These are phyloP conservation scores for Apodospora peruviana DNA, from an alignment of 495 filamentous ascomycete species.

Conservation along the genomic window DNA sequence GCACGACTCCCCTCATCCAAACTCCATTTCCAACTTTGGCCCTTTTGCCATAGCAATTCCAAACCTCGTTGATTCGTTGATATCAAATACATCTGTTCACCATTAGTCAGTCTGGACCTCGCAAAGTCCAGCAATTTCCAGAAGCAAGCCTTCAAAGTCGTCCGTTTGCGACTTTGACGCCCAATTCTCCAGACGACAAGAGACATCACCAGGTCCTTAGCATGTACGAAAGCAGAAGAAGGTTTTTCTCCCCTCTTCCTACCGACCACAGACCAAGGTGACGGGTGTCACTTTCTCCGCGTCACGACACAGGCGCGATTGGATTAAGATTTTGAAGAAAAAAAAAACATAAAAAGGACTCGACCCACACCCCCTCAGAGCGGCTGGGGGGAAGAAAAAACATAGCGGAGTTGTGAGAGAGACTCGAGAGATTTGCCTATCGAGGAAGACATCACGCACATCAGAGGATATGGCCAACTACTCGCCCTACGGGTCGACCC, in stretches of 20 bases:
- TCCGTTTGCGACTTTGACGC: constrained; percentile 26
- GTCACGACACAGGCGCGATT: constrained; percentile 44
- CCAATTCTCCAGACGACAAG: constrained; percentile 19
- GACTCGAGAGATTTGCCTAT: constrained; percentile 22
- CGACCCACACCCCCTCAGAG: constrained; percentile 12
- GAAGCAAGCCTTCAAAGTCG: constrained; percentile 23
- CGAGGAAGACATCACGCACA: constrained; percentile 27
- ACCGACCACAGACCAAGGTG: constrained; percentile 54
- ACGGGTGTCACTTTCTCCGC: constrained; percentile 44
- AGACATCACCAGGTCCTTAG: constrained; percentile 38
- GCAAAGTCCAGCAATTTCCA: constrained; percentile 24
- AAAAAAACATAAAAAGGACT: constrained; percentile 13
- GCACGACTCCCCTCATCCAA: no score
- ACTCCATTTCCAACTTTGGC: not conserved
- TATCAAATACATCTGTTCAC: constrained; percentile 16
- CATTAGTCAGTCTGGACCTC: constrained; percentile 22
- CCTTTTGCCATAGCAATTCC: constrained; percentile 4
- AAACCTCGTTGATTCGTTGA: constrained; percentile 3
- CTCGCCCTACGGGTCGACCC: constrained; percentile 42
- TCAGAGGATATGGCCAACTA: constrained; percentile 38
- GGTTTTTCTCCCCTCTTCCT: constrained; percentile 45
- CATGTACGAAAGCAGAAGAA: constrained; percentile 48
- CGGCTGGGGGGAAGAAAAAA: constrained; percentile 13
- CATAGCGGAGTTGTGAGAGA: constrained; percentile 4
- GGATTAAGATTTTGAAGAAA: constrained; percentile 12